phyloP scores from a whole-genome alignment of 306 rosid species.

The Cercis canadensis region DNA sequence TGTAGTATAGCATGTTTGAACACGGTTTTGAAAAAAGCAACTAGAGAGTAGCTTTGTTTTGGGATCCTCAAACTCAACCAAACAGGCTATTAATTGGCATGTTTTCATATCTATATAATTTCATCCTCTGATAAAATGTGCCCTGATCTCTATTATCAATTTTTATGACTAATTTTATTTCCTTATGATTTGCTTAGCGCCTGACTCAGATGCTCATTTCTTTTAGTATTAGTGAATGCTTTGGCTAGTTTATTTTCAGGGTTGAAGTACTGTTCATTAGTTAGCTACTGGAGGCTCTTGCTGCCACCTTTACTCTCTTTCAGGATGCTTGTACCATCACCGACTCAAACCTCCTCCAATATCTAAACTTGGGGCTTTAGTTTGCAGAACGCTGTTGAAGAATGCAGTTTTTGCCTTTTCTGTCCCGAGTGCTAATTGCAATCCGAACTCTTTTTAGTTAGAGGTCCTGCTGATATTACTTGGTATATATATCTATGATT shows the following conservation, averaged over 20 bases:
- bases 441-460: background rate
- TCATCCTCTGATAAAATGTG: too few species aligned
- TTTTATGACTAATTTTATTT: background rate
- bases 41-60: too few species aligned
- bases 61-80: too few species aligned
- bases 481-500: background rate
- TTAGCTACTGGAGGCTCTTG: constrained; percentile 30
- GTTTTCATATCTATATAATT: too few species aligned
- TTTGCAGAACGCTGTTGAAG: too few species aligned
- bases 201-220: background rate
- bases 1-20: background rate
- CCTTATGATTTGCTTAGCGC: background rate
- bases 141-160: background rate
- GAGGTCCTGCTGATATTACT: background rate
- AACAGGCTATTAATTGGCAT: too few species aligned
- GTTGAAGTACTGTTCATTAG: constrained; percentile 1
- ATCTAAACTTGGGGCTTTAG: constrained; percentile 5
- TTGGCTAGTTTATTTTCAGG: constrained; percentile 25
- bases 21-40: too few species aligned
- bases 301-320: constrained; percentile 8
- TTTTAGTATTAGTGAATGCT: constrained; percentile 27
- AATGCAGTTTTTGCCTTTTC: background rate
- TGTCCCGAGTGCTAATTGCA: background rate
- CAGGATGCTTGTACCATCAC: constrained; percentile 5
- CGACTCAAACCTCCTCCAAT: background rate